Evolutionary conservation across 768 basidiomycete genomes (phyloP).

Genomic region (Tylopilus rubrobrunneus): DNA sequence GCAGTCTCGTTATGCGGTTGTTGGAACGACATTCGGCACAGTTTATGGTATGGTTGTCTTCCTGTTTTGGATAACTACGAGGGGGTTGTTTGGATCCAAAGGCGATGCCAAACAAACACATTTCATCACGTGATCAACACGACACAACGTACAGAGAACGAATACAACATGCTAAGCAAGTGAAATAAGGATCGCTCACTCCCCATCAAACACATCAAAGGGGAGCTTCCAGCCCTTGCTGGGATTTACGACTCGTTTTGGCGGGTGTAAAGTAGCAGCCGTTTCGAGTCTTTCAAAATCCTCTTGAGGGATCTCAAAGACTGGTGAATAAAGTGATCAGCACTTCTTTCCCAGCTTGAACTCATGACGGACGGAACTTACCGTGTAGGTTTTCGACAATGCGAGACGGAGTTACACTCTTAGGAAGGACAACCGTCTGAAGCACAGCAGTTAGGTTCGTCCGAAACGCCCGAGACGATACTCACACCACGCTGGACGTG

Average conservation of each 20-base stretch:
- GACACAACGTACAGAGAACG: neutral
- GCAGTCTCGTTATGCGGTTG: conserved; percentile 58
- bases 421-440: conserved; percentile 70
- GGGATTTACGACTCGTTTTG: conserved; percentile 54
- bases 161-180: neutral
- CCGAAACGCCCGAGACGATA: neutral
- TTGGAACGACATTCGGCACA: conserved; percentile 26
- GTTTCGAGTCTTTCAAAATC: conserved; percentile 40
- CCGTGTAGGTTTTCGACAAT: conserved; percentile 69
- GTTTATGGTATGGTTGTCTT: neutral
- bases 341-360: neutral
- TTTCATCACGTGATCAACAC: conserved; percentile 6
- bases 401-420: conserved; percentile 68
- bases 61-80: conserved; percentile 9
- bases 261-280: conserved; percentile 45
- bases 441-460: neutral
- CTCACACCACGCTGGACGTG: conserved; percentile 70
- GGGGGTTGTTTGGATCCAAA: conserved; percentile 30
- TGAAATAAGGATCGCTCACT: conserved; percentile 11
- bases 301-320: conserved; percentile 34
- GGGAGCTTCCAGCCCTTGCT: conserved; percentile 56
- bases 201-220: conserved; percentile 60
- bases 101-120: conserved; percentile 25
- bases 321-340: conserved; percentile 11
- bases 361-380: conserved; percentile 17